These are phyloP conservation scores for Amyloporia xantha DNA, from an alignment of 768 basidiomycete genomes.

Conservation along the genomic window DNA sequence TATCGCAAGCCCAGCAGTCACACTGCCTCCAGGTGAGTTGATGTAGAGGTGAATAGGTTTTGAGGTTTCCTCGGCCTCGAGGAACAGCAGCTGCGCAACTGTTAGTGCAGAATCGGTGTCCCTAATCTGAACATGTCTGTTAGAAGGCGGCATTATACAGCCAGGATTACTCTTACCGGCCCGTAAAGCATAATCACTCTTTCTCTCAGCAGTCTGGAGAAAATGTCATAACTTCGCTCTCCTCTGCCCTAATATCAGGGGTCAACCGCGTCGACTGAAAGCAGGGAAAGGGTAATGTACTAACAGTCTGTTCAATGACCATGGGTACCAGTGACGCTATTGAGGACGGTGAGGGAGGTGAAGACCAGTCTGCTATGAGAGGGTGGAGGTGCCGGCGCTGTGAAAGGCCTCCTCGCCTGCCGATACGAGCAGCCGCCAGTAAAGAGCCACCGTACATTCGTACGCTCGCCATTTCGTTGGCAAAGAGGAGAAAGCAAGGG, in stretches of 20 bases:
- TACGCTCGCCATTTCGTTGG: not conserved
- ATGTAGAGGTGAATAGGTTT: constrained; percentile 97
- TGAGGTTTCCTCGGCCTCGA: constrained; percentile 91
- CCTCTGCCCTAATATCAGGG: constrained; percentile 80
- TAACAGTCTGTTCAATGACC: constrained; percentile 87
- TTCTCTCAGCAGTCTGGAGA: constrained; percentile 87
- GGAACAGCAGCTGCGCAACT: constrained; percentile 89
- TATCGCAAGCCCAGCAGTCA: constrained; percentile 92
- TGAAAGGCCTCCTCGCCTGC: not conserved
- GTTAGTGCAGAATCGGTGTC: constrained; percentile 85
- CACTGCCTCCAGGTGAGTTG: constrained; percentile 93
- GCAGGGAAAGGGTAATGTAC: constrained; percentile 1
- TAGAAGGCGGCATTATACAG: not conserved
- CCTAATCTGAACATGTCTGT: constrained; percentile 55
- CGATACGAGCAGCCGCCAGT: not conserved
- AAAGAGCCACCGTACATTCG: not conserved
- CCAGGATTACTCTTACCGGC: constrained; percentile 48
- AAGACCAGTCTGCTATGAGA: constrained; percentile 31
- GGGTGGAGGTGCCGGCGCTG: constrained; percentile 47
- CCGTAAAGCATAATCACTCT: constrained; percentile 95
- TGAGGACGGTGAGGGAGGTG: constrained; percentile 39
- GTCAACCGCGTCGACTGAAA: too few relatives aligned
- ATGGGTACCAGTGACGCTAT: constrained; percentile 73
- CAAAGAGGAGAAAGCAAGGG: too few relatives aligned
- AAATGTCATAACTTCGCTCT: constrained; percentile 92